Evolutionary conservation across 2,329 filamentous ascomycete genomes (phyloP).

Genomic region (Cladosporium sp.): DNA sequence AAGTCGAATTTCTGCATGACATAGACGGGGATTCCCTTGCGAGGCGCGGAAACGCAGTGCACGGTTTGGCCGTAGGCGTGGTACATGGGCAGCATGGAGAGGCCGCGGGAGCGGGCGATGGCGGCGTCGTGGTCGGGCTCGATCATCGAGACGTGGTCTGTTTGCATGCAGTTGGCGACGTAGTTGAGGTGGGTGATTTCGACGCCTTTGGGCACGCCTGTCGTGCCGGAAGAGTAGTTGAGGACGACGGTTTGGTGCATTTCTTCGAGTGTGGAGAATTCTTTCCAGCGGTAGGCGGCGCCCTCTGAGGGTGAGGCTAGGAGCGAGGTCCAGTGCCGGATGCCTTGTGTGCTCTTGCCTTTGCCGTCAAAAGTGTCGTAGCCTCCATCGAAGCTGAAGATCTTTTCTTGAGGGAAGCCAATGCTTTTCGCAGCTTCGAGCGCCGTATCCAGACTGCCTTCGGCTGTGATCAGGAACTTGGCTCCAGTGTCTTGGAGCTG

Average conservation of each 20-base stretch:
- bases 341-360: slow-evolving; percentile 32
- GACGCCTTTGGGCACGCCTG: slow-evolving; percentile 78
- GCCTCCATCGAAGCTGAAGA: slow-evolving; percentile 64
- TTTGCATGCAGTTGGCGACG: slow-evolving; percentile 63
- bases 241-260: slow-evolving; percentile 57
- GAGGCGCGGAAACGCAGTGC: slow-evolving; percentile 57
- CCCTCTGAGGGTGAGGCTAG: slow-evolving; percentile 51
- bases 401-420: slow-evolving; percentile 48
- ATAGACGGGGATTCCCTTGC: slow-evolving; percentile 61
- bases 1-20: slow-evolving; percentile 78
- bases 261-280: slow-evolving; percentile 47
- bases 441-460: slow-evolving; percentile 55
- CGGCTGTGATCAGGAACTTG: slow-evolving; percentile 61
- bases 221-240: slow-evolving; percentile 77
- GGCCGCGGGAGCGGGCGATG: slow-evolving; percentile 38
- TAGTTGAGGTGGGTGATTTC: slow-evolving; percentile 75
- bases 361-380: slow-evolving; percentile 40
- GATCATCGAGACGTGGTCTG: slow-evolving; percentile 45
- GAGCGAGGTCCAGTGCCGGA: slow-evolving; percentile 61
- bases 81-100: slow-evolving; percentile 72
- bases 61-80: slow-evolving; percentile 58
- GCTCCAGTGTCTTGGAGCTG: slow-evolving; percentile 70
- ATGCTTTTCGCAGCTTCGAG: slow-evolving; percentile 59
- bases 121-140: slow-evolving; percentile 47
- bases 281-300: slow-evolving; percentile 58